These are phyloP conservation scores for Wallacemonas collosoma DNA, from an alignment of 208 protist species.

Conservation along the genomic window DNA sequence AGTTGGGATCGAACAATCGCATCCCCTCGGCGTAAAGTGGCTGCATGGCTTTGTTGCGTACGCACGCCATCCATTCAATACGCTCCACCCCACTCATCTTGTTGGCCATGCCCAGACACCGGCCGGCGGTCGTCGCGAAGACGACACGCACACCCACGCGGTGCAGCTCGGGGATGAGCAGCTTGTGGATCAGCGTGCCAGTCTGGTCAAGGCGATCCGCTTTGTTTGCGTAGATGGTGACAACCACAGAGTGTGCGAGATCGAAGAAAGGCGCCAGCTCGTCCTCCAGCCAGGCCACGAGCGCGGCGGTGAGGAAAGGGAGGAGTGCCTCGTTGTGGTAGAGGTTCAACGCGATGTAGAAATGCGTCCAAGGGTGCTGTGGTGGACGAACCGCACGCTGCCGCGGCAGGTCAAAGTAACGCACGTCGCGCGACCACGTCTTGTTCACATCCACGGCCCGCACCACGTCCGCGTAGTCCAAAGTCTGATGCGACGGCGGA, in stretches of 20 bases:
- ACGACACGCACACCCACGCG: constrained; percentile 41
- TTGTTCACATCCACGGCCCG: not conserved
- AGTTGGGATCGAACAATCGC: constrained; percentile 29
- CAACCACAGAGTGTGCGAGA: constrained; percentile 41
- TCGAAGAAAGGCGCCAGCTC: constrained; percentile 58
- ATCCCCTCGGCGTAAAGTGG: constrained; percentile 68
- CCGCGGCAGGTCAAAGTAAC: constrained; percentile 34
- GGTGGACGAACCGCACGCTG: constrained; percentile 21
- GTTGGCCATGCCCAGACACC: constrained; percentile 29
- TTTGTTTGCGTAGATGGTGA: constrained; percentile 72
- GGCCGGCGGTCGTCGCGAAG: constrained; percentile 49
- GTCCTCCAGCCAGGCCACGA: constrained; percentile 68
- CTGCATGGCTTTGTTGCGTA: constrained; percentile 74
- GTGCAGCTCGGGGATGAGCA: constrained; percentile 21
- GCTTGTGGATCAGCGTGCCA: not conserved
- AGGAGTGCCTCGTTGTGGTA: constrained; percentile 69
- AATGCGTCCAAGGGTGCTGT: constrained; percentile 62
- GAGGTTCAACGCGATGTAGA: constrained; percentile 77
- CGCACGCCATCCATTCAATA: constrained; percentile 85
- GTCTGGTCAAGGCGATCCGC: not conserved
- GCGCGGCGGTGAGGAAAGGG: constrained; percentile 61
- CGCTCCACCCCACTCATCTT: constrained; percentile 39
- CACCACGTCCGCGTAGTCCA: constrained; percentile 1
- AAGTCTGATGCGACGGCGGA: no score
- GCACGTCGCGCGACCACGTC: constrained; percentile 17